Conservation (phyloP, 2,329 filamentous ascomycete genomes). For the Huntiella savannae region DNA sequence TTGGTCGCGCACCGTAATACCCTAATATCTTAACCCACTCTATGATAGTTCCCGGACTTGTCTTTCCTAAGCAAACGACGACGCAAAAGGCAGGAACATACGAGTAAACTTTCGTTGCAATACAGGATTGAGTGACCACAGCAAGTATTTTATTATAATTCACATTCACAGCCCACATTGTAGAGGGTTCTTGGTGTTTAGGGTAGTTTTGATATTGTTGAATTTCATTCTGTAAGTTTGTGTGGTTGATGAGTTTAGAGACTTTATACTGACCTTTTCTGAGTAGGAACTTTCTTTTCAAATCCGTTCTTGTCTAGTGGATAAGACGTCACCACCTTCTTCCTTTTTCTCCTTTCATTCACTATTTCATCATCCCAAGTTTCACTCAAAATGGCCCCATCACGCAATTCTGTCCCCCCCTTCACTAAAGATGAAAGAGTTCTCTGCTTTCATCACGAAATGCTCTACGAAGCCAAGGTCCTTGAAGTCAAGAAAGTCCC, state of each 20-base stretch:
- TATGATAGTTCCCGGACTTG: background rate
- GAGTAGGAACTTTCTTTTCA: background rate
- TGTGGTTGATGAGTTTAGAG: no score
- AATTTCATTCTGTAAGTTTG: no score
- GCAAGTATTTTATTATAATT: no score
- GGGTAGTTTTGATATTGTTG: no score
- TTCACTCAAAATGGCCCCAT: constrained; percentile 21
- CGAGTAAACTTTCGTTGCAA: background rate
- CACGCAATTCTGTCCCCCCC: constrained; percentile 26
- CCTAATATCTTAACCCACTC: no score
- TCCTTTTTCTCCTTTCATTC: background rate
- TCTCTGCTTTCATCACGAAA: constrained; percentile 90
- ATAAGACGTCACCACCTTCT: background rate
- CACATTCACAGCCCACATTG: no score
- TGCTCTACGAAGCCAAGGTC: constrained; percentile 94
- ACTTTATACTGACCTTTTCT: background rate
- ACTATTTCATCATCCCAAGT: background rate
- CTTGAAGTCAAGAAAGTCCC: constrained; percentile 57
- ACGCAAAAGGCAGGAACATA: background rate
- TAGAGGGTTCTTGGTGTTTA: no score
- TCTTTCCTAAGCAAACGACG: background rate
- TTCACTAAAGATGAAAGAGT: constrained; percentile 74
- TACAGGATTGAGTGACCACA: no score
- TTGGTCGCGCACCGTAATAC: no score
- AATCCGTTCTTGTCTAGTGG: background rate